These are phyloP conservation scores for Pseudogymnoascus sp. DNA, from an alignment of 2,329 filamentous ascomycete species.

Conservation along the genomic window DNA sequence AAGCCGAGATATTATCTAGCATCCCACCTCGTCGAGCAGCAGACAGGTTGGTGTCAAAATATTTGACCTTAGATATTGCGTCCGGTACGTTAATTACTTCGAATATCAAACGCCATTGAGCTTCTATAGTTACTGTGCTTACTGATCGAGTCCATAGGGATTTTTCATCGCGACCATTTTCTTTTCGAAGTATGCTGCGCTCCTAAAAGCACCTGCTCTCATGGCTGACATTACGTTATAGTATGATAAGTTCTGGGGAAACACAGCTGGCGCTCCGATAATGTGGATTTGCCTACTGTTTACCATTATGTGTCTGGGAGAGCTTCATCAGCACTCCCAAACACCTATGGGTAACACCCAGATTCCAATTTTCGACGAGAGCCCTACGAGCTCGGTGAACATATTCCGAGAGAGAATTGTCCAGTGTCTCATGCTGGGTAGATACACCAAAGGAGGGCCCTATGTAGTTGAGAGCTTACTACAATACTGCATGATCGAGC, in stretches of 20 bases:
- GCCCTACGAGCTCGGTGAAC: slow-evolving; percentile 21
- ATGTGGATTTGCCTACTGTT: slow-evolving; percentile 23
- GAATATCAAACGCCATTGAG: slow-evolving; percentile 15
- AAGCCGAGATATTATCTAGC: slow-evolving; percentile 25
- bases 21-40: slow-evolving; percentile 24
- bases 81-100: slow-evolving; percentile 22
- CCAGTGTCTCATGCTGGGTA: slow-evolving; percentile 26
- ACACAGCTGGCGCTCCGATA: slow-evolving; percentile 20
- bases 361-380: slow-evolving; percentile 23
- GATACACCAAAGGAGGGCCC: slow-evolving; percentile 24
- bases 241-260: slow-evolving; percentile 26
- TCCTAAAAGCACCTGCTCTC: slow-evolving; percentile 9
- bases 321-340: slow-evolving; percentile 1
- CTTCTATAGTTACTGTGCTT: slow-evolving; percentile 15
- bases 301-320: slow-evolving; percentile 21
- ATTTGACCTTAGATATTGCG: slow-evolving; percentile 23
- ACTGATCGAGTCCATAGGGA: slow-evolving; percentile 20
- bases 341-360: slow-evolving; percentile 9
- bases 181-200: slow-evolving; percentile 23
- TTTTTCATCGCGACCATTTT: slow-evolving; percentile 25
- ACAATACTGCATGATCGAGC: slow-evolving; percentile 19
- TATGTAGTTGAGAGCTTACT: slow-evolving; percentile 26
- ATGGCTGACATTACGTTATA: slow-evolving; percentile 20
- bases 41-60: slow-evolving; percentile 23
- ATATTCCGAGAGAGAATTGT: slow-evolving; percentile 24